Evolutionary conservation across 2,329 filamentous ascomycete species (phyloP).

Genomic region (Neurospora sp.): DNA sequence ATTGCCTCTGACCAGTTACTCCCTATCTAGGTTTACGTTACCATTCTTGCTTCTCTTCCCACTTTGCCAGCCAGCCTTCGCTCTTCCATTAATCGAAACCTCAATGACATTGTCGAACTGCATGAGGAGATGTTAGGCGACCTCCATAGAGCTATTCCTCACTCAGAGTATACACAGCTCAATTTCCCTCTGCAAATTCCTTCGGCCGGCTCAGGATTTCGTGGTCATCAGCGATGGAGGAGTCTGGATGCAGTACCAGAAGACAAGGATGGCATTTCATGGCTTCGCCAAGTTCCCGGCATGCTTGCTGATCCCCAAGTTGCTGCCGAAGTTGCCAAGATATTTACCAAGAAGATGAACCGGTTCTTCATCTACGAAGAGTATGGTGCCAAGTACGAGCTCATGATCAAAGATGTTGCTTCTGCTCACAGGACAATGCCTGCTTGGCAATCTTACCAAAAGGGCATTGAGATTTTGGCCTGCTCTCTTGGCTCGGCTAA

Average conservation of each 20-base stretch:
- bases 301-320: slow-evolving; percentile 48
- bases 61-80: slow-evolving; percentile 53
- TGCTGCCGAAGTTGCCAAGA: slow-evolving; percentile 49
- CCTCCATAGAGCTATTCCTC: slow-evolving; percentile 60
- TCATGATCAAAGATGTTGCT: slow-evolving; percentile 69
- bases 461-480: slow-evolving; percentile 74
- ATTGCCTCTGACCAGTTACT: slow-evolving; percentile 11
- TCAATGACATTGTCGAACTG: slow-evolving; percentile 69
- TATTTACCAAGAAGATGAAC: slow-evolving; percentile 62
- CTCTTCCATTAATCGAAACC: slow-evolving; percentile 66
- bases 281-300: slow-evolving; percentile 37
- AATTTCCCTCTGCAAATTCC: slow-evolving; percentile 20
- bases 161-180: slow-evolving; percentile 50
- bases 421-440: slow-evolving; percentile 57
- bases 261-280: slow-evolving; percentile 26
- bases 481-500: slow-evolving; percentile 64
- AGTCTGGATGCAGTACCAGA: slow-evolving; percentile 38
- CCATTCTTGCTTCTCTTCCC: slow-evolving; percentile 62
- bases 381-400: slow-evolving; percentile 81
- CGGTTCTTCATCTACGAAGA: slow-evolving; percentile 84
- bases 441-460: slow-evolving; percentile 71
- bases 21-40: slow-evolving; percentile 54
- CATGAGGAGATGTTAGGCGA: slow-evolving; percentile 74
- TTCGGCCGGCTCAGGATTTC: slow-evolving; percentile 11
- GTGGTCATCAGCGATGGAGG: slow-evolving; percentile 35